phyloP scores from a whole-genome alignment of 2,329 filamentous ascomycete genomes.

The Bipolaris oryzae region DNA sequence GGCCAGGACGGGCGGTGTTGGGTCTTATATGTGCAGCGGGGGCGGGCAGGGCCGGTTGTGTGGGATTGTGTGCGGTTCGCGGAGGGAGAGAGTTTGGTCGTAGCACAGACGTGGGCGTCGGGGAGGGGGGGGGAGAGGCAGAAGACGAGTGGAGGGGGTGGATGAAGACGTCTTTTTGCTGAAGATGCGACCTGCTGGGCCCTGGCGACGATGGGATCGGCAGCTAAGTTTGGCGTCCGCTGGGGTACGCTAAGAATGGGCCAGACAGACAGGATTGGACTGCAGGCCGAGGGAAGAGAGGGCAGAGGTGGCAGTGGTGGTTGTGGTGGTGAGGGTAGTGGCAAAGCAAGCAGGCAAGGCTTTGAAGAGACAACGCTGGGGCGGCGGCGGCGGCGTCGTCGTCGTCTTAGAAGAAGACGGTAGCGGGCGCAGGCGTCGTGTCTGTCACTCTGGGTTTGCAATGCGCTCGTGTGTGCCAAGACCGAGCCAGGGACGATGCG shows the following conservation, averaged over 20 bases:
- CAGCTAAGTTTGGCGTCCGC: conserved; percentile 28
- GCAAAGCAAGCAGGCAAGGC: not conserved
- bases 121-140: conserved; percentile 4
- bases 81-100: conserved; percentile 6
- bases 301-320: not conserved
- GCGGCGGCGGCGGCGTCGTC: not conserved
- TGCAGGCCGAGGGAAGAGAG: not conserved
- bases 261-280: conserved; percentile 3
- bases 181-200: conserved; percentile 16
- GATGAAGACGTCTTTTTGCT: conserved; percentile 17
- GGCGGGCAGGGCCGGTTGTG: not conserved
- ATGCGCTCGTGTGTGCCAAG: conserved; percentile 30
- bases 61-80: not conserved
- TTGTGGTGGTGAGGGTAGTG: not conserved
- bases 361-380: no score
- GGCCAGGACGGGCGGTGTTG: conserved; percentile 7
- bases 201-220: conserved; percentile 26
- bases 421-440: not conserved
- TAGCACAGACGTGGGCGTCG: conserved; percentile 6
- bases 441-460: conserved; percentile 10
- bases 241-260: conserved; percentile 24
- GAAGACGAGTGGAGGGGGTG: conserved; percentile 7
- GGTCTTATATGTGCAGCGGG: conserved; percentile 6
- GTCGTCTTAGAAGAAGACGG: conserved; percentile 3
- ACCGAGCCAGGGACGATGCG: conserved; percentile 27